Percentiles rank a stretch among this genome's conserved stretches.
phyloP scores from a whole-genome alignment of 768 basidiomycete genomes.

The Trametes coccinea region DNA sequence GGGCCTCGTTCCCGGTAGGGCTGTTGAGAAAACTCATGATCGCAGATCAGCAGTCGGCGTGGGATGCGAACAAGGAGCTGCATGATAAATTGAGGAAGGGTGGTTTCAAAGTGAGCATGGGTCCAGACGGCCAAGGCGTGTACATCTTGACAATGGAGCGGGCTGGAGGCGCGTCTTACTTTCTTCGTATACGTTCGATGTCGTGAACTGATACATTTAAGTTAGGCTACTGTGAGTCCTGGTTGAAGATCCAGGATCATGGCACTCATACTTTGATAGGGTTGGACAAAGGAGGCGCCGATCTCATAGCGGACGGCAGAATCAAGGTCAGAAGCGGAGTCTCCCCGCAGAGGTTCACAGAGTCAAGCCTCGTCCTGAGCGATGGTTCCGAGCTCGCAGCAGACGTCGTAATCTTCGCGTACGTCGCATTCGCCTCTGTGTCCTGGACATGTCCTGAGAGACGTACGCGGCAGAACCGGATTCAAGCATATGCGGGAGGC shows the following conservation, averaged over 20 bases:
- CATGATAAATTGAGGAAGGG: conserved; percentile 37
- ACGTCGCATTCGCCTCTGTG: background rate
- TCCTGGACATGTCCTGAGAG: background rate
- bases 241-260: background rate
- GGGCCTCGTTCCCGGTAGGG: conserved; percentile 34
- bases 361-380: conserved; percentile 23
- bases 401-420: conserved; percentile 33
- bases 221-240: conserved; percentile 12
- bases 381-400: conserved; percentile 28
- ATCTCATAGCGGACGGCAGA: conserved; percentile 47
- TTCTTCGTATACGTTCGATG: background rate
- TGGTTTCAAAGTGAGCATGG: conserved; percentile 41
- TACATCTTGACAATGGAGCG: conserved; percentile 34
- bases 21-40: conserved; percentile 6
- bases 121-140: conserved; percentile 40
- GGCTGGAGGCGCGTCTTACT: conserved; percentile 31
- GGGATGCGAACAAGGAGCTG: conserved; percentile 34
- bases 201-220: background rate
- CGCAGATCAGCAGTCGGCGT: conserved; percentile 9
- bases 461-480: conserved; percentile 29
- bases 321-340: conserved; percentile 51
- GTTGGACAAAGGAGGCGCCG: conserved; percentile 40
- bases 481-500: conserved; percentile 36
- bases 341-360: conserved; percentile 30
- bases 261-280: background rate